A percentile compares a stretch with the other conserved stretches of the same genome.
These are phyloP conservation scores for Puccinia polysora DNA, from an alignment of 1,284 basidiomycete genomes.

Conservation along the genomic window DNA sequence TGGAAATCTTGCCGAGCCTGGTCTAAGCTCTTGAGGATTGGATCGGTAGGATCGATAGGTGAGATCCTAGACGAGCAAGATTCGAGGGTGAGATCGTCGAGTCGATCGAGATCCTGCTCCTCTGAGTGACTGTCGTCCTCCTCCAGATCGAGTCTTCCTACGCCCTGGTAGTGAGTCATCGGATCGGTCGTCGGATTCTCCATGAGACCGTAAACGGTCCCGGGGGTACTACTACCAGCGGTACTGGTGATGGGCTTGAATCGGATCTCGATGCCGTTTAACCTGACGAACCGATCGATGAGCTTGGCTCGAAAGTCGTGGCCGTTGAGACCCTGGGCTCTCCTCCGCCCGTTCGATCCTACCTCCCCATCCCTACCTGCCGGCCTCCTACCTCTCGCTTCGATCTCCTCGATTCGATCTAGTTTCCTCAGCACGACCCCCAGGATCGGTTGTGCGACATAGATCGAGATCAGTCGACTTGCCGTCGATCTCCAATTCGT, in stretches of 20 bases:
- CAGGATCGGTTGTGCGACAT: conserved; percentile 24
- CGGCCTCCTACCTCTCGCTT: not conserved
- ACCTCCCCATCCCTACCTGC: not conserved
- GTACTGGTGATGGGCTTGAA: no score
- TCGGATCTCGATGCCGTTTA: conserved; percentile 5
- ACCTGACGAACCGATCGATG: not conserved
- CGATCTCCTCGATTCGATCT: no score
- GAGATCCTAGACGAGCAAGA: no score
- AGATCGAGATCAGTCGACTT: conserved; percentile 10
- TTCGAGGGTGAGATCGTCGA: no score
- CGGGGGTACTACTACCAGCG: not conserved
- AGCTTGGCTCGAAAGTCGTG: not conserved
- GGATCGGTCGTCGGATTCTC: not conserved
- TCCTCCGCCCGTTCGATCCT: not conserved
- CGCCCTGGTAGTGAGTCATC: not conserved
- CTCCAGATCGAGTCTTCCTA: no score
- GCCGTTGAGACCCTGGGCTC: not conserved
- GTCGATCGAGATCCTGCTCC: no score
- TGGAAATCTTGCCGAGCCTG: not conserved
- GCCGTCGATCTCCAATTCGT: conserved; percentile 7
- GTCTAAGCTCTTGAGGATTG: no score
- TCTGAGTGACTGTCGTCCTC: no score
- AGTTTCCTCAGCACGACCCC: no score
- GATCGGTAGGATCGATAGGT: no score
- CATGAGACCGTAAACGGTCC: conserved; percentile 5